Evolutionary conservation across 2,329 filamentous ascomycete genomes (phyloP), one percentile per base, ranked within the genome.

Genomic region (Rugonectria rugulosa): DNA sequence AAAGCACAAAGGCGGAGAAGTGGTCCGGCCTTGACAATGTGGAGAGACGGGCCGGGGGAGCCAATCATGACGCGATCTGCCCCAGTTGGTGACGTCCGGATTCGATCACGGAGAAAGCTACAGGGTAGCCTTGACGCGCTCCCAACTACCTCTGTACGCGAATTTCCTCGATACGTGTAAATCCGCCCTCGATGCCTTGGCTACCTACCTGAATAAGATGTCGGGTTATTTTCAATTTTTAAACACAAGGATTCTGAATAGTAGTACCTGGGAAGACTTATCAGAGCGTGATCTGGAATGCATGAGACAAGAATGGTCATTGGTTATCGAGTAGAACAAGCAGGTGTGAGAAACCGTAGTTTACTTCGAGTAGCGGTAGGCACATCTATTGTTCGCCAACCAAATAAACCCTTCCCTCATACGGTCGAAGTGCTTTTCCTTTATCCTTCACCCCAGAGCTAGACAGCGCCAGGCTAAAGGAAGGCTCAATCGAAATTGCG

Each of bases 401-500:
- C 2, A 70, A 48, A 32, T 67, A 74, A 1, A 73, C 64, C 0
- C 67, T 58, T 1, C 72, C 73, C 40, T 75, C 73, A 46, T 69
- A 73, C 0, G 72, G 63, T 1, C 58, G 56, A 15, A 75, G 41
- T 0, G 44, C 37, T 3, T 60, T 56, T 2, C 52, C 53, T 4
- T 27, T 44, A 0, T 56, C 56, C 6, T 69, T 68, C 19, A 57
- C 61, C 0, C 50, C 5, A 19, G 68, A 64, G 0, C 68, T 74
- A 0, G 71, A 72, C n/a, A n/a, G n/a, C n/a, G n/a, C 59, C 68
- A 55, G 3, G 72, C 34, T 1, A 64, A 63, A 34, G 67, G 65
- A 8, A 72, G 26, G 23, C 63, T 67, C 2, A 62, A 24, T 0
- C 57, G 21, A 50, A 8, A 49, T 54, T 0, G 21, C 6, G 2